Evolutionary conservation across 352 stramenopile genomes (phyloP).

Genomic region (Globisporangium carolinianum): DNA sequence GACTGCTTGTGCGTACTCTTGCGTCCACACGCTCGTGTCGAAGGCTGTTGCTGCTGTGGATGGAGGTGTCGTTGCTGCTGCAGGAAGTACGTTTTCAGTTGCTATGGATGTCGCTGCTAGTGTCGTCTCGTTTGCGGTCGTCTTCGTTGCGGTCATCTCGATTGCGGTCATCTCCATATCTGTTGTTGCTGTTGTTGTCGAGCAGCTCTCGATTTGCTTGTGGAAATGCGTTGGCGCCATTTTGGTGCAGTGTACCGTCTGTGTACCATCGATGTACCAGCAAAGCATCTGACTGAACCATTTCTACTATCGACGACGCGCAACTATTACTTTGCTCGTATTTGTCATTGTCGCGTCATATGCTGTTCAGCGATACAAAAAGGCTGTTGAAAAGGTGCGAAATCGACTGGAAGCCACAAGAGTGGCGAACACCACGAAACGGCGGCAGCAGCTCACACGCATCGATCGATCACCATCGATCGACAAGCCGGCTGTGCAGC

Average conservation of each 20-base stretch:
- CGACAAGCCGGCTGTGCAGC: neutral
- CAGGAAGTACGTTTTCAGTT: no score
- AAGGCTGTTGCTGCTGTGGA: neutral
- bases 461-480: neutral
- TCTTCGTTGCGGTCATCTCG: neutral
- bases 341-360: neutral
- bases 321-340: neutral
- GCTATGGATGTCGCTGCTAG: no score
- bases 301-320: neutral
- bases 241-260: neutral
- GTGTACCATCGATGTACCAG: no score
- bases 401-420: neutral
- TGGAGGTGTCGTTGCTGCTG: no score
- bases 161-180: neutral
- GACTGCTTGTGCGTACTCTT: slow-evolving; percentile 11
- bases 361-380: neutral
- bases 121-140: neutral
- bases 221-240: neutral
- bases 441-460: neutral
- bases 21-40: slow-evolving; percentile 4
- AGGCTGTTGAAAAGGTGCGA: neutral
- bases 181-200: neutral
- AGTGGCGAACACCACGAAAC: slow-evolving; percentile 2
- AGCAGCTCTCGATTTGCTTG: no score
- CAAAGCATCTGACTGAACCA: no score